phyloP scores from a whole-genome alignment of 495 filamentous ascomycete species.

The Xylaria palmicola region DNA sequence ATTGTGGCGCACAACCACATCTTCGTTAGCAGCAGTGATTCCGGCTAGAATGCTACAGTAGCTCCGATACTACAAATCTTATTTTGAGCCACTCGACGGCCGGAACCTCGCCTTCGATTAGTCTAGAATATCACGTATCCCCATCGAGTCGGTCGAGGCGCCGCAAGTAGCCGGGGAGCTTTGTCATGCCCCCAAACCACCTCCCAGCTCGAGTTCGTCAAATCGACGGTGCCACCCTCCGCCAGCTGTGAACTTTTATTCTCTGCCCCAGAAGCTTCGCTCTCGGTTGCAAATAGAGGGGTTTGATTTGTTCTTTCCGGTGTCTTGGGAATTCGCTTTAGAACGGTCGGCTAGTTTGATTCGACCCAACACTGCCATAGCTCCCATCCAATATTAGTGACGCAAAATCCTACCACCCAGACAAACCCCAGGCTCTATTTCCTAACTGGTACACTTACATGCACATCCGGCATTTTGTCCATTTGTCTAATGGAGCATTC shows the following conservation, averaged over 20 bases:
- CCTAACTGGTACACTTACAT: not conserved
- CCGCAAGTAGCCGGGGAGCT: too few relatives aligned
- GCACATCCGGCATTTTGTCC: not conserved
- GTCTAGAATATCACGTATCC: too few relatives aligned
- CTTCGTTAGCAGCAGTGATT: conserved; percentile 46
- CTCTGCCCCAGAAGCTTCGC: too few relatives aligned
- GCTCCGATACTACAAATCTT: conserved; percentile 64
- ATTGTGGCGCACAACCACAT: conserved; percentile 73
- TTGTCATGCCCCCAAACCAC: not conserved
- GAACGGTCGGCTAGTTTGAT: not conserved
- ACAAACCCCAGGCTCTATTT: not conserved
- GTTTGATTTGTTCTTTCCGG: not conserved
- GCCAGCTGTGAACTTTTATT: not conserved
- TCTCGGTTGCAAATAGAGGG: too few relatives aligned
- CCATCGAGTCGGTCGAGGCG: too few relatives aligned
- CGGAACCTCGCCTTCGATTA: conserved; percentile 51
- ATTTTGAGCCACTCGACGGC: conserved; percentile 67
- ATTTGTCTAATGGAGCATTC: not conserved
- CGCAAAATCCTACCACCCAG: not conserved
- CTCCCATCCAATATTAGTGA: not conserved
- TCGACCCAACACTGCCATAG: not conserved
- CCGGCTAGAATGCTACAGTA: conserved; percentile 75
- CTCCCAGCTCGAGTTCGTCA: too few relatives aligned
- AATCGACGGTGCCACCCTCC: not conserved
- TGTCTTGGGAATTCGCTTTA: not conserved